Percentiles rank a stretch among this genome's conserved stretches.
Evolutionary conservation across 352 stramenopile species (phyloP).

Genomic region (Globisporangium orthogonon): DNA sequence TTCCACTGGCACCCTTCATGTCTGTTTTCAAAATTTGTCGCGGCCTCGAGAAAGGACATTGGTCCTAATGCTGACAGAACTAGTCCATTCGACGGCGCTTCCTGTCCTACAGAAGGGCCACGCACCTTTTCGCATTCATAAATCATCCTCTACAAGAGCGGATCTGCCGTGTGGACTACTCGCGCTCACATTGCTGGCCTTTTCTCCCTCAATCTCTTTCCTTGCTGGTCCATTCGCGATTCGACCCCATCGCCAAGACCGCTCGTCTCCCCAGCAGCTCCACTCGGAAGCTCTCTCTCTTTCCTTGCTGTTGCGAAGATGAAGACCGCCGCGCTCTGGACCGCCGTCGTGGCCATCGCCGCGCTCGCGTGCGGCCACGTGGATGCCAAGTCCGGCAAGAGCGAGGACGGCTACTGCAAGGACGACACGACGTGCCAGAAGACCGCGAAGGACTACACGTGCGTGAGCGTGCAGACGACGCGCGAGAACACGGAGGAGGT

Average conservation of each 20-base stretch:
- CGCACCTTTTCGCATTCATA: too few relatives aligned
- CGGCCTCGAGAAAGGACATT: too few relatives aligned
- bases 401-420: constrained; percentile 55
- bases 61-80: too few relatives aligned
- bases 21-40: too few relatives aligned
- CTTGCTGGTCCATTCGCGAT: not conserved
- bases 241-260: not conserved
- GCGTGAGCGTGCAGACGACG: constrained; percentile 75
- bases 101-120: too few relatives aligned
- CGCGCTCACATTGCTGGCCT: not conserved
- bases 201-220: not conserved
- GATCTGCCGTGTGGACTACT: too few relatives aligned
- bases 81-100: too few relatives aligned
- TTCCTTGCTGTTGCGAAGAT: not conserved
- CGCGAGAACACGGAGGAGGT: constrained; percentile 52
- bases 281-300: not conserved
- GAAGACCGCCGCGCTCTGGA: constrained; percentile 12
- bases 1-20: too few relatives aligned
- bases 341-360: constrained; percentile 10
- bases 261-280: not conserved
- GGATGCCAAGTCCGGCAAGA: constrained; percentile 31
- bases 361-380: constrained; percentile 9
- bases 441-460: constrained; percentile 37
- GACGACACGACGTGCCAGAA: constrained; percentile 39
- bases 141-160: too few relatives aligned